Percentiles rank a stretch among this genome's conserved stretches.
Evolutionary conservation across 257 asterid species (phyloP).

Genomic region (Solanum ossicruentum): DNA sequence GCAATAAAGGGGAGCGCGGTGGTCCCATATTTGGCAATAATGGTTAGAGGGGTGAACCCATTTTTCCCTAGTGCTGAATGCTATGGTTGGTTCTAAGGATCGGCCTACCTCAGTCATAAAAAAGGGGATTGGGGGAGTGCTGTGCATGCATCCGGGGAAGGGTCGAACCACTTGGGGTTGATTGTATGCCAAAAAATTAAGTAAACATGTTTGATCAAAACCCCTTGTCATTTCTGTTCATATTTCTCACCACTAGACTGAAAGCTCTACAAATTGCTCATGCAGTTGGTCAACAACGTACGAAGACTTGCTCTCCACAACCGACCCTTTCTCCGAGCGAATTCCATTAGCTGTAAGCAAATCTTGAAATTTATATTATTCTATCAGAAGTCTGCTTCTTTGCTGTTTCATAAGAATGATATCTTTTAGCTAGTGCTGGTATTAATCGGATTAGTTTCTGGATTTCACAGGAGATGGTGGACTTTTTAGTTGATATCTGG

Average conservation of each 20-base stretch:
- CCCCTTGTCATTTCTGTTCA: background rate
- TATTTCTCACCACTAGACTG: background rate
- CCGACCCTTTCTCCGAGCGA: slow-evolving; percentile 57
- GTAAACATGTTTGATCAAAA: background rate
- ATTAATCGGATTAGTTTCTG: background rate
- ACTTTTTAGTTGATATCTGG: slow-evolving; percentile 89
- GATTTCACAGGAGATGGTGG: slow-evolving; percentile 79
- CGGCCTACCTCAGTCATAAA: background rate
- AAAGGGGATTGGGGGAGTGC: background rate
- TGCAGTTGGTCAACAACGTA: slow-evolving; percentile 89
- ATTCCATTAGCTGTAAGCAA: slow-evolving; percentile 70
- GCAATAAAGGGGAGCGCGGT: background rate
- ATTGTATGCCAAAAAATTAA: background rate
- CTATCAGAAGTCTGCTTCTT: background rate
- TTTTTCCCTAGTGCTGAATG: background rate
- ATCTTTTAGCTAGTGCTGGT: background rate
- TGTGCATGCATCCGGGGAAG: background rate
- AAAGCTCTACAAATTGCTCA: background rate
- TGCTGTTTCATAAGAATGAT: background rate
- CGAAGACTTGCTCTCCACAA: slow-evolving; percentile 77
- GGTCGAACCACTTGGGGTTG: background rate
- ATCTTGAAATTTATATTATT: background rate
- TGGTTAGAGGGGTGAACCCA: background rate
- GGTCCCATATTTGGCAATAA: too few relatives aligned
- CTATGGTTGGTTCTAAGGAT: background rate